Base-by-base conservation (phyloP, 257 asterid species). In the Ophiorrhiza pumila region DNA sequence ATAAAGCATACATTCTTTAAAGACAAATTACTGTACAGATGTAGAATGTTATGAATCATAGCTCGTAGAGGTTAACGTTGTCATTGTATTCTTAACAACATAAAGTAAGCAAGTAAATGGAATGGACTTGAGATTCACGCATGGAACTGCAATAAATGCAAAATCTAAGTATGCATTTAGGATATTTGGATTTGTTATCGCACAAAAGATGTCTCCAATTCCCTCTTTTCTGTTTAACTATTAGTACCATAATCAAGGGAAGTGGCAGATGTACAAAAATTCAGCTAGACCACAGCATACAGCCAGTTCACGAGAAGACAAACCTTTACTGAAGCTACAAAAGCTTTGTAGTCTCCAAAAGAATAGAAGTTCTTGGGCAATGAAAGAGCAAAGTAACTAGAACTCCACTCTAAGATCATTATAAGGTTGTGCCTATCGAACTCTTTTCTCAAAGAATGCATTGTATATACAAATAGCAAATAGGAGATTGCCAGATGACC, bases 391-490 rank as follows among this genome's bases (percentile, higher is more conserved):
- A 31, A 29, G 15, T 12, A 9, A 9, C 13, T 5, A 47, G 15
- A 49, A 1, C 35, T 23, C 35, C 4, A 39, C 22, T 7, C 27
- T 18, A 27, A n/a, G 27, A 47, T 29, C 46, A 34, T 62, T 62
- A 39, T 1, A 15, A 20, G n/a, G n/a, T n/a, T 10, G 15, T 29
- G 29, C 37, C 27, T 13, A 18, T 71, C 34, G 12, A 43, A 12
- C 27, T 5, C 22, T 22, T 5, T 32, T 42, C 29, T 74, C 7
- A 43, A 45, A 60, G 61, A 37, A 74, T 66, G 78, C 45, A 37
- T 29, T 42, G 11, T 56, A 43, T 74, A 66, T 74, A 74, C 73
- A 74, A 65, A 74, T 68, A 65, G 57, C 41, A 7, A 55, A 66
- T 17, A 52, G 34, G 20, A 47, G 9, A 47, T 2, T 47, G 61